These are phyloP conservation scores for Diaporthe humulicola DNA, from an alignment of 2,329 filamentous ascomycete genomes.

Conservation along the genomic window DNA sequence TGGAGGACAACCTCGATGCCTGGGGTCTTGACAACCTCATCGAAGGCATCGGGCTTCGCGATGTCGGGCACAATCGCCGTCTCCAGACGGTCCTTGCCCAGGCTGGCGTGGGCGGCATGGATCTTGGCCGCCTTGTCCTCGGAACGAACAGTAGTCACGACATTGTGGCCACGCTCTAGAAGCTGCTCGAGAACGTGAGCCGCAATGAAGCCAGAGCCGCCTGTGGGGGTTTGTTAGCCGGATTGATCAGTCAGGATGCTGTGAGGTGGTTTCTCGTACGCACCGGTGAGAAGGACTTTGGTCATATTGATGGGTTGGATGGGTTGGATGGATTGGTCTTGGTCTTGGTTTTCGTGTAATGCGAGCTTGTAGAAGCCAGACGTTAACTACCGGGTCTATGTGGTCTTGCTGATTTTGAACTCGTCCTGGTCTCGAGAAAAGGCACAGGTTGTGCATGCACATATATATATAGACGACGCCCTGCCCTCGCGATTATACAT, in stretches of 20 bases:
- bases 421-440: neutral
- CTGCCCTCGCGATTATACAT: slow-evolving; percentile 1
- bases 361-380: neutral
- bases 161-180: slow-evolving; percentile 62
- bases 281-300: slow-evolving; percentile 62
- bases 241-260: neutral
- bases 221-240: slow-evolving; percentile 45
- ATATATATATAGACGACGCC: neutral
- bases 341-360: neutral
- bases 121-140: slow-evolving; percentile 67
- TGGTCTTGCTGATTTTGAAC: neutral
- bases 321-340: neutral
- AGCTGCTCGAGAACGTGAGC: slow-evolving; percentile 69
- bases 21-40: slow-evolving; percentile 67
- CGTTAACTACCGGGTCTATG: too few species aligned
- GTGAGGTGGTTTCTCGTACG: slow-evolving; percentile 35
- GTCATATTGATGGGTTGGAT: slow-evolving; percentile 52
- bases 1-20: slow-evolving; percentile 70
- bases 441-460: neutral
- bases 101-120: slow-evolving; percentile 60
- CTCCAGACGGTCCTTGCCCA: slow-evolving; percentile 57
- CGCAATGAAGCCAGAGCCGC: slow-evolving; percentile 67
- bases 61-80: slow-evolving; percentile 82
- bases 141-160: slow-evolving; percentile 69
- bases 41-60: slow-evolving; percentile 79